phyloP scores from a whole-genome alignment of 441 rosid genomes.

The Raphanus hybrid region DNA sequence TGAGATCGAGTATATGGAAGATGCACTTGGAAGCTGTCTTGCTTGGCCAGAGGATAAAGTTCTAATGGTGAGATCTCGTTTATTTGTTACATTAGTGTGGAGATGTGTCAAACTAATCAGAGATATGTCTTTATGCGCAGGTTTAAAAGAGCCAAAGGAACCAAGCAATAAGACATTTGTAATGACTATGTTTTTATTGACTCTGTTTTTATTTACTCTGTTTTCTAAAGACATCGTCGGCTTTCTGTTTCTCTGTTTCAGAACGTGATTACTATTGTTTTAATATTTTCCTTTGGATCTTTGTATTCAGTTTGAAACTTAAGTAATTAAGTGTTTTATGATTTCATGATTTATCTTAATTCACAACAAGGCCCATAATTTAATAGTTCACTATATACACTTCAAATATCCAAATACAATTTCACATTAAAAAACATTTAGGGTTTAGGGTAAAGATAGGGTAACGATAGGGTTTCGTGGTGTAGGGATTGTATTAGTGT shows the following conservation, averaged over 20 bases:
- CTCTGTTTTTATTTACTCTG: not conserved
- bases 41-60: not conserved
- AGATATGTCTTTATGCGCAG: not conserved
- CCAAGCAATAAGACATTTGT: too few species aligned
- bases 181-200: not conserved
- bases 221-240: not conserved
- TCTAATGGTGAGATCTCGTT: not conserved
- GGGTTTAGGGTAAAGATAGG: not conserved
- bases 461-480: too few species aligned
- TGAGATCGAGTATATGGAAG: not conserved
- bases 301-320: not conserved
- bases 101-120: not conserved
- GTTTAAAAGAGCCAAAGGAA: too few species aligned
- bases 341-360: too few species aligned
- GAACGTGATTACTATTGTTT: too few species aligned
- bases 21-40: conserved; percentile 1
- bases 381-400: not conserved
- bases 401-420: not conserved
- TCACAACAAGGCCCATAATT: not conserved
- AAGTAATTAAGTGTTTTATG: too few species aligned
- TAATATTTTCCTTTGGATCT: not conserved
- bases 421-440: not conserved
- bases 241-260: too few species aligned
- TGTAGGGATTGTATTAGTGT: too few species aligned
- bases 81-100: not conserved